These are phyloP conservation scores for Bipolaris cookei DNA, from an alignment of 2,329 filamentous ascomycete genomes.

Conservation along the genomic window DNA sequence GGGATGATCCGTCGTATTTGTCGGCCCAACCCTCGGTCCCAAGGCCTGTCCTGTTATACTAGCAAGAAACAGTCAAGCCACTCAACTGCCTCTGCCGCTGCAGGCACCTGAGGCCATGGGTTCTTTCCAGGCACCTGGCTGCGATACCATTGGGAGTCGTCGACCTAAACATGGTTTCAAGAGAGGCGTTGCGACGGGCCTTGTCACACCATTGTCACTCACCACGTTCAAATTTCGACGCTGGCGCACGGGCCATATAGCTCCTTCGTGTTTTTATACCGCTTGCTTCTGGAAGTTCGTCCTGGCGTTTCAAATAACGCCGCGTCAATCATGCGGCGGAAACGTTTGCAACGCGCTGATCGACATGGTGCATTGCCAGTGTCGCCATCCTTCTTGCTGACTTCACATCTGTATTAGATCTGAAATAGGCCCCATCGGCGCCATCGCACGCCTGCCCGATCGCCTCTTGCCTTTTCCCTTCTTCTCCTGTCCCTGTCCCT, in stretches of 20 bases:
- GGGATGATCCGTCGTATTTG: constrained; percentile 2
- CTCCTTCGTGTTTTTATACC: constrained; percentile 5
- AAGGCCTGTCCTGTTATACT: background rate
- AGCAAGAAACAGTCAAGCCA: constrained; percentile 11
- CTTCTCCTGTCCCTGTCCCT: constrained; percentile 4
- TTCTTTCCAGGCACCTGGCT: background rate
- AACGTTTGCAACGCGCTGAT: constrained; percentile 10
- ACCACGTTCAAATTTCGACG: constrained; percentile 2
- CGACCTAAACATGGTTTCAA: constrained; percentile 16
- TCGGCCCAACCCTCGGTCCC: constrained; percentile 1
- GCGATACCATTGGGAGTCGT: background rate
- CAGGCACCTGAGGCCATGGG: constrained; percentile 2
- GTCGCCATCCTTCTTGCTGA: constrained; percentile 6
- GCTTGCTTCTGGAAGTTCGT: constrained; percentile 13
- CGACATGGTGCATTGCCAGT: constrained; percentile 11
- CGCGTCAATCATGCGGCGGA: constrained; percentile 12
- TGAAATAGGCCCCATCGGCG: constrained; percentile 7
- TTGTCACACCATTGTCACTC: constrained; percentile 14
- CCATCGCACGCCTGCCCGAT: constrained; percentile 1
- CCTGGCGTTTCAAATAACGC: constrained; percentile 14
- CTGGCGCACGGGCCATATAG: constrained; percentile 1
- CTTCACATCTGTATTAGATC: constrained; percentile 14
- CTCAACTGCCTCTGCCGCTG: background rate
- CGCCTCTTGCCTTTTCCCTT: constrained; percentile 2
- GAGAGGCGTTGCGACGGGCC: constrained; percentile 14